Evolutionary conservation across 2,329 filamentous ascomycete genomes (phyloP).

Genomic region (Colletotrichum sp.): DNA sequence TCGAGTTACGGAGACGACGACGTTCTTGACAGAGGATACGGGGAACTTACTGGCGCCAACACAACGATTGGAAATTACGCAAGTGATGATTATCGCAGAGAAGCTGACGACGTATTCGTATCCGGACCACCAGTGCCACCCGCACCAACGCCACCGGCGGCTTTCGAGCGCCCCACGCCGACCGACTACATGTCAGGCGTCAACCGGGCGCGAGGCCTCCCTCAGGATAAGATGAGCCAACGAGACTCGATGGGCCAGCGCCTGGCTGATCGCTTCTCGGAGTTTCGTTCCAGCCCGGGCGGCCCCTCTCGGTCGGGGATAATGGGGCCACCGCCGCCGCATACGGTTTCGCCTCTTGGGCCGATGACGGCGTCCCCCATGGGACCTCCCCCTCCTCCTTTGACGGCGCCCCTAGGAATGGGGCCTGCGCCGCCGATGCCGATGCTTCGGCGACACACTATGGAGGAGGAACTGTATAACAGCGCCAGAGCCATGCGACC

Average conservation of each 20-base stretch:
- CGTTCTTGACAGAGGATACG: constrained; percentile 38
- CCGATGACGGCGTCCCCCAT: constrained; percentile 18
- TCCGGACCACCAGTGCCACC: constrained; percentile 31
- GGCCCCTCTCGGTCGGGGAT: constrained; percentile 21
- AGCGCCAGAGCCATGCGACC: constrained; percentile 31
- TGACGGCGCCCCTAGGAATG: constrained; percentile 11
- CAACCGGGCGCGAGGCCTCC: constrained; percentile 46
- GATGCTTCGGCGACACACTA: constrained; percentile 42
- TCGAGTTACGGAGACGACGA: constrained; percentile 39
- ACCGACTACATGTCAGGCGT: constrained; percentile 49
- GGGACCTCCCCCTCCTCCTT: not conserved
- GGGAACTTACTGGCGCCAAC: constrained; percentile 48
- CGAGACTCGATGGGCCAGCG: constrained; percentile 54
- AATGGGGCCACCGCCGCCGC: constrained; percentile 22
- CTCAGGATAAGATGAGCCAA: constrained; percentile 50
- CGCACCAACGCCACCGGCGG: constrained; percentile 30
- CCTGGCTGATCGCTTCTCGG: constrained; percentile 56
- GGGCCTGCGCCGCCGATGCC: constrained; percentile 29
- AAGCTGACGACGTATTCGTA: constrained; percentile 35
- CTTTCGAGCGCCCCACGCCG: constrained; percentile 39
- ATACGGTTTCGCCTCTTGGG: constrained; percentile 24
- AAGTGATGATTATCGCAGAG: constrained; percentile 62
- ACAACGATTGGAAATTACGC: constrained; percentile 63
- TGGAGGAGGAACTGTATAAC: constrained; percentile 47
- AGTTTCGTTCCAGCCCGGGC: constrained; percentile 39